Evolutionary conservation across 345 rosid species (phyloP).

Genomic region (Eucalyptus regnans): DNA sequence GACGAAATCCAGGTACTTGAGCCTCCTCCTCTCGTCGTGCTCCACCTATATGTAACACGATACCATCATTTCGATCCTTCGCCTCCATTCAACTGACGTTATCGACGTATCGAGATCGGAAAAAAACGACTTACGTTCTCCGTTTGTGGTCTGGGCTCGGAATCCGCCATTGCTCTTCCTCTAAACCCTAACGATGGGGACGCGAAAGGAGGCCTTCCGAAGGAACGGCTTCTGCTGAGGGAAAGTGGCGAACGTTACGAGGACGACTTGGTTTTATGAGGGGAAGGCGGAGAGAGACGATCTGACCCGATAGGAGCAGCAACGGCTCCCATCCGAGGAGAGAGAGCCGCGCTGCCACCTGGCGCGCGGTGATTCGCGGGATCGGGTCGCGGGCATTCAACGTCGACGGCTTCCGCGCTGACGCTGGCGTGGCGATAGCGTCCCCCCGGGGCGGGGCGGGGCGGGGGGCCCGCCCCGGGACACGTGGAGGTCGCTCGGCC

Average conservation of each 20-base stretch:
- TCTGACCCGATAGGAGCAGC: too few relatives aligned
- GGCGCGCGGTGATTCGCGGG: not conserved
- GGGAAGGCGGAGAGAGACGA: not conserved
- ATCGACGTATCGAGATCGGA: not conserved
- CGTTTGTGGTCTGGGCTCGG: conserved; percentile 1
- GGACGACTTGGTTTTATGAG: not conserved
- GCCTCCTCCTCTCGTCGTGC: conserved; percentile 19
- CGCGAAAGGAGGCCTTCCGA: not conserved
- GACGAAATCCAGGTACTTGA: conserved; percentile 57
- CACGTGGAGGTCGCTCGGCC: not conserved
- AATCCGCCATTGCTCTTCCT: conserved; percentile 7
- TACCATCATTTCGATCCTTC: not conserved
- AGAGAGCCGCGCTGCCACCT: not conserved
- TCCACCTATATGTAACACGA: not conserved
- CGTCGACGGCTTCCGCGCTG: not conserved
- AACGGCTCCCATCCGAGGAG: too few relatives aligned
- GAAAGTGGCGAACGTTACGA: not conserved
- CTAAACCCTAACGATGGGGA: not conserved
- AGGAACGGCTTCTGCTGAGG: not conserved
- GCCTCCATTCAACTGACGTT: not conserved
- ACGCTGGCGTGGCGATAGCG: not conserved
- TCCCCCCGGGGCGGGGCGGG: not conserved
- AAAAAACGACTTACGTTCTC: not conserved
- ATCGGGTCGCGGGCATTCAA: not conserved
- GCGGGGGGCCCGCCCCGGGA: not conserved